phyloP scores from a whole-genome alignment of 1,284 basidiomycete genomes.

The Fomitiporia mediterranea region DNA sequence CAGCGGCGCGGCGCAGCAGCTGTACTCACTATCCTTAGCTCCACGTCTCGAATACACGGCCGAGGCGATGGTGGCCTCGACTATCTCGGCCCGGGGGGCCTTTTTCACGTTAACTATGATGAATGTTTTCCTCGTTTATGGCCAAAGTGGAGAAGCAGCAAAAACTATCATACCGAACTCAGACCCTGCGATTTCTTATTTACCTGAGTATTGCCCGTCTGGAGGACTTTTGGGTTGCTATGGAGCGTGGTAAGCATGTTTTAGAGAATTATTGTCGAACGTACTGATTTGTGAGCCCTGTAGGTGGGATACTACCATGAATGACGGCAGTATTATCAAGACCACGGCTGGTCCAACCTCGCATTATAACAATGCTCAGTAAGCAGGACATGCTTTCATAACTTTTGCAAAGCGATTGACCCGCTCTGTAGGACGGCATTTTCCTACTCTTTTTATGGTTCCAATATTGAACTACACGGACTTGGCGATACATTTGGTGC shows the following conservation, averaged over 20 bases:
- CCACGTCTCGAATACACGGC: not conserved
- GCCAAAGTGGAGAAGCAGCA: slow-evolving; percentile 7
- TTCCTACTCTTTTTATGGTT: slow-evolving; percentile 14
- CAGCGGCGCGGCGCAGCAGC: not conserved
- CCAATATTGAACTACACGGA: slow-evolving; percentile 16
- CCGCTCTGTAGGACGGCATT: slow-evolving; percentile 7
- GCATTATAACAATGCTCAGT: slow-evolving; percentile 12
- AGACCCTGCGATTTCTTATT: slow-evolving; percentile 14
- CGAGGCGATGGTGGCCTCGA: slow-evolving; percentile 1
- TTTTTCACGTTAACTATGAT: slow-evolving; percentile 1
- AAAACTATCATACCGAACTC: slow-evolving; percentile 14
- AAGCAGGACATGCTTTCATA: not conserved
- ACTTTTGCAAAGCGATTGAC: not conserved
- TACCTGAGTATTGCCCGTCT: slow-evolving; percentile 9
- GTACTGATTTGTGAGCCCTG: not conserved
- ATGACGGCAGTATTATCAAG: slow-evolving; percentile 11
- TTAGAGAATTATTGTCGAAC: not conserved
- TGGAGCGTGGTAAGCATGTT: slow-evolving; percentile 16
- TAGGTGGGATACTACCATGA: slow-evolving; percentile 18
- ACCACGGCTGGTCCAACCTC: slow-evolving; percentile 15
- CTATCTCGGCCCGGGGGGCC: slow-evolving; percentile 16
- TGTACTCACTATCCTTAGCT: not conserved
- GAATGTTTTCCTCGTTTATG: not conserved
- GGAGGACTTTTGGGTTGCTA: not conserved
- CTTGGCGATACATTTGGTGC: slow-evolving; percentile 13